phyloP scores from a whole-genome alignment of 2,329 filamentous ascomycete genomes.

The Clathrospora elynae region DNA sequence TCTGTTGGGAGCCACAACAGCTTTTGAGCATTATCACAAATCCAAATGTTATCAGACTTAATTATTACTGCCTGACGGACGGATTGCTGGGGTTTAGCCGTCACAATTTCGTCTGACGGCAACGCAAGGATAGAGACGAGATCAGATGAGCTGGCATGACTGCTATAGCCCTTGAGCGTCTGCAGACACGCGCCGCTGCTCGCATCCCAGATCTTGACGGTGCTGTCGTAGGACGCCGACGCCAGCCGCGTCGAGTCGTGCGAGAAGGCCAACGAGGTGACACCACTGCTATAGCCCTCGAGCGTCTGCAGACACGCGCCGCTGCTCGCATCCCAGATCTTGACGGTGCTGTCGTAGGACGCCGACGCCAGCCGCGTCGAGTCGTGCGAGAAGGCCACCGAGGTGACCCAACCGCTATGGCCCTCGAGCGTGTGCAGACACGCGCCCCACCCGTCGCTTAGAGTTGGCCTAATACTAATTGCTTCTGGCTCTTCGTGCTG shows the following conservation, averaged over 20 bases:
- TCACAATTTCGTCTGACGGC: neutral
- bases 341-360: neutral
- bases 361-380: no score
- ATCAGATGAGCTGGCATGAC: conserved; percentile 6
- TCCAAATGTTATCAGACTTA: neutral
- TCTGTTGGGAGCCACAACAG: neutral
- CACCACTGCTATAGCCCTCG: conserved; percentile 15
- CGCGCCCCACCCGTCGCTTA: no score
- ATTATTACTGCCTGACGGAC: conserved; percentile 2
- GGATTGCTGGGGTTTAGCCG: neutral
- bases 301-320: conserved; percentile 22
- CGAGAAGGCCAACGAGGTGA: conserved; percentile 6
- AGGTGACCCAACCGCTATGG: conserved; percentile 13
- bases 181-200: conserved; percentile 14
- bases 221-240: no score
- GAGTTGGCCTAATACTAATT: no score
- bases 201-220: neutral
- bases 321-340: conserved; percentile 1
- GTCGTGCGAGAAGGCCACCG: neutral
- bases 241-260: no score
- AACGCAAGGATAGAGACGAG: neutral
- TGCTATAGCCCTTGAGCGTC: conserved; percentile 24
- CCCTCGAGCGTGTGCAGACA: conserved; percentile 26
- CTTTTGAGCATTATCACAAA: neutral
- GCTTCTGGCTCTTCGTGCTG: no score